phyloP scores from a whole-genome alignment of 2,329 filamentous ascomycete genomes.

The Clonostachys rhizophaga region DNA sequence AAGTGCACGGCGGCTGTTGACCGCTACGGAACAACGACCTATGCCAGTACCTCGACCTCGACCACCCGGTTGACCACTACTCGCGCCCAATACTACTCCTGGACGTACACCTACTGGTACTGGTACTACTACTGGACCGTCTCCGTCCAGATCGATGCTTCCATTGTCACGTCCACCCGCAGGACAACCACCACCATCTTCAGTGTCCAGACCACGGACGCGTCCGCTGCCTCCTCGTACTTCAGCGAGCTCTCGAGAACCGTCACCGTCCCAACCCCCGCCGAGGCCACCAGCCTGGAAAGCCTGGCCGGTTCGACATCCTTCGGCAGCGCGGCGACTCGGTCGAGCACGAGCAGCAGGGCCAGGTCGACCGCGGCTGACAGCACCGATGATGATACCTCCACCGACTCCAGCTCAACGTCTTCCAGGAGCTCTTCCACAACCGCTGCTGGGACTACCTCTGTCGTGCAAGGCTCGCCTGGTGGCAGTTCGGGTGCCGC shows the following conservation, averaged over 20 bases:
- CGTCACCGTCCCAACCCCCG: slow-evolving; percentile 9
- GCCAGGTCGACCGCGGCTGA: no score
- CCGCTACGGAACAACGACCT: slow-evolving; percentile 9
- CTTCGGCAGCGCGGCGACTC: not conserved
- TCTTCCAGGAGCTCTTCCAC: no score
- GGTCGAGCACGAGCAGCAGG: no score
- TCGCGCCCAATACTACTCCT: slow-evolving; percentile 10
- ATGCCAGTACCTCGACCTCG: slow-evolving; percentile 7
- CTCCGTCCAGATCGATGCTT: slow-evolving; percentile 8
- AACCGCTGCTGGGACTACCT: no score
- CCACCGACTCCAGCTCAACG: no score
- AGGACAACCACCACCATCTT: slow-evolving; percentile 7
- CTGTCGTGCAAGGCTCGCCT: no score
- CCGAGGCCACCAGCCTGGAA: slow-evolving; percentile 11
- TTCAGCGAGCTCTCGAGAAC: slow-evolving; percentile 9
- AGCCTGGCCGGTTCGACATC: slow-evolving; percentile 11
- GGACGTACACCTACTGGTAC: slow-evolving; percentile 13
- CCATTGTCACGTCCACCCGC: slow-evolving; percentile 10
- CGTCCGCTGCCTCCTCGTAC: slow-evolving; percentile 7
- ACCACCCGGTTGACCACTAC: slow-evolving; percentile 6
- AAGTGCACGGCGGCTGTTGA: slow-evolving; percentile 12
- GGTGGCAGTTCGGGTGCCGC: no score
- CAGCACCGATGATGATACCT: no score
- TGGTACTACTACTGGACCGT: slow-evolving; percentile 16
- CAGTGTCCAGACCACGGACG: slow-evolving; percentile 11